Evolutionary conservation across 2,329 filamentous ascomycete species (phyloP), one percentile per base, ranked within the genome.

Genomic region (Ilyonectria mors-panacis): DNA sequence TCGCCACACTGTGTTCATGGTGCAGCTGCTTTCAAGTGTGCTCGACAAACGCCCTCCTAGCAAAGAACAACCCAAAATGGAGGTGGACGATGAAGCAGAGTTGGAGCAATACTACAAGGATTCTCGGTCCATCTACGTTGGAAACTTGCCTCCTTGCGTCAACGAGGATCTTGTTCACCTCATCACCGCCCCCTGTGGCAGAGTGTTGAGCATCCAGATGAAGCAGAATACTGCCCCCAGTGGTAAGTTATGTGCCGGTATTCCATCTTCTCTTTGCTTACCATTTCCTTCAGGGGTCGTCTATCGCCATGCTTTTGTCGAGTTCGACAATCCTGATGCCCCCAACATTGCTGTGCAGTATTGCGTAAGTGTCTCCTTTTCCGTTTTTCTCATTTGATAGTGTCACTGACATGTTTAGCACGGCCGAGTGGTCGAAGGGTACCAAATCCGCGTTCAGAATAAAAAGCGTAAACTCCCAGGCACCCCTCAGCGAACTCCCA

Each of bases 91-190:
- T 26, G 4, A 26, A 26, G 26, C 26, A 26, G 26, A 26, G 26
- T 26, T 72, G 48, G 76, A 78, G 8, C 73, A 78, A 45, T 83
- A 85, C 26, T 82, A 85, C 13, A 77, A 78, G 23, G 84, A 87
- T 59, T 73, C 80, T 23, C 82, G 84, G 23, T 87, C 86, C 1
- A 76, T 86, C 28, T 88, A 84, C 64, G 78, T 88, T 59, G 84
- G 84, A 4, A 82, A 82, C 39, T 73, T 88, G 7, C 84, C 86
- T 3, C 42, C 71, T 4, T 72, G 78, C 39, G 76, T 78, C 53
- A 79, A 77, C 0, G 79, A 84, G 30, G 73, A 75, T 1, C 75
- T 82, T 45, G 69, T 88, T 26, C 69, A 73, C 4, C 70, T 75
- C 2, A 60, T 85, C 10, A 82, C 82, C 42, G 72, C 77, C n/a